A percentile compares a stretch with the other conserved stretches of the same genome.
phyloP scores from a whole-genome alignment of 495 filamentous ascomycete genomes.

The Astrothelium macrocarpum region DNA sequence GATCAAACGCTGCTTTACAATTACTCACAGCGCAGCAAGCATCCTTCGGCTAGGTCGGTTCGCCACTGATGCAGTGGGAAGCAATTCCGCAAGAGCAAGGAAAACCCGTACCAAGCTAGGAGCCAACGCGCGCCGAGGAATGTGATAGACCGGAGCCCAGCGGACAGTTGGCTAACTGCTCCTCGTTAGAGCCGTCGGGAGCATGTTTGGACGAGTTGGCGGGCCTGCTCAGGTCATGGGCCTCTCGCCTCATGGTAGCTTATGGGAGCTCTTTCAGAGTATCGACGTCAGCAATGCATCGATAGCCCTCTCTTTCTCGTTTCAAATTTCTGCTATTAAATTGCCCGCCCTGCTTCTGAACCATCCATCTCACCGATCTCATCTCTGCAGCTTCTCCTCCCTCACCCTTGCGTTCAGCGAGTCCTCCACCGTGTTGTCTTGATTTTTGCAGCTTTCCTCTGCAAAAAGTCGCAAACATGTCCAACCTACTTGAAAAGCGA shows the following conservation, averaged over 20 bases:
- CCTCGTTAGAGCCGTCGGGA: slow-evolving; percentile 2
- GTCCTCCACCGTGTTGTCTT: not conserved
- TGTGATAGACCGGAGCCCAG: not conserved
- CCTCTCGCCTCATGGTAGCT: not conserved
- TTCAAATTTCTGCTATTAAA: not conserved
- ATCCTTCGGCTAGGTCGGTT: not conserved
- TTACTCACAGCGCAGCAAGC: not conserved
- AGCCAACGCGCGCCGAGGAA: slow-evolving; percentile 1
- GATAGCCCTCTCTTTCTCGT: not conserved
- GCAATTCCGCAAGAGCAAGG: not conserved
- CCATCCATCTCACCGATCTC: not conserved
- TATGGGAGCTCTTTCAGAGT: not conserved
- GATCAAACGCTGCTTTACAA: not conserved
- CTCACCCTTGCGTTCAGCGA: not conserved
- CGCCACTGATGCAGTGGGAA: not conserved
- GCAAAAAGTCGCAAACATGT: not conserved
- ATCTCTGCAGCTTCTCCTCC: not conserved
- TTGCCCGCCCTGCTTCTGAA: not conserved
- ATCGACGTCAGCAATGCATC: slow-evolving; percentile 1
- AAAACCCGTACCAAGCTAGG: not conserved
- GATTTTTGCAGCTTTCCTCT: not conserved
- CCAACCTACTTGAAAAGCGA: not conserved
- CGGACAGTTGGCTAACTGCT: not conserved
- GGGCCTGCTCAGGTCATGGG: not conserved
- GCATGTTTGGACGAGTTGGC: not conserved